A percentile compares a stretch with the other conserved stretches of the same genome.
phyloP scores from a whole-genome alignment of 306 rosid genomes.

The Casuarina equisetifolia region DNA sequence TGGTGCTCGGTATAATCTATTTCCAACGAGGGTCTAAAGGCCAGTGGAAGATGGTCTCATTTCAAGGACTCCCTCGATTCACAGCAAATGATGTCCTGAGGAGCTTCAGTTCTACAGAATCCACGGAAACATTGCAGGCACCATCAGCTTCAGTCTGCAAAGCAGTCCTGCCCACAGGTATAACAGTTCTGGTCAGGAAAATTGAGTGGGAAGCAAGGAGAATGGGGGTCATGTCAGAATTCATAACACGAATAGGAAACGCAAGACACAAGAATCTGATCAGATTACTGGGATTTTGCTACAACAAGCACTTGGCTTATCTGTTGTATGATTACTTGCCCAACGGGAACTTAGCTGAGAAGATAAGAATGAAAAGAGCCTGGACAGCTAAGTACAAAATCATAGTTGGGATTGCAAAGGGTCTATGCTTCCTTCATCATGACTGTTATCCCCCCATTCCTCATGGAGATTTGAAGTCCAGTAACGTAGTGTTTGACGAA shows the following conservation, averaged over 20 bases:
- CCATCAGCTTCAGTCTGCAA: conserved; percentile 50
- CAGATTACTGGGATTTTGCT: conserved; percentile 70
- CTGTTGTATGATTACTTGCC: conserved; percentile 78
- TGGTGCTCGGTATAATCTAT: conserved; percentile 46
- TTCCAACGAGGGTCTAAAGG: conserved; percentile 42
- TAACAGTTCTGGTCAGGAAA: conserved; percentile 75
- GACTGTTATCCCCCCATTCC: conserved; percentile 76
- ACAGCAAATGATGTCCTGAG: conserved; percentile 74
- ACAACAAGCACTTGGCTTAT: conserved; percentile 71
- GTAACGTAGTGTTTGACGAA: conserved; percentile 81
- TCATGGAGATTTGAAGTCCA: conserved; percentile 82
- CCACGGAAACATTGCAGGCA: conserved; percentile 40
- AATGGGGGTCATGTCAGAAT: conserved; percentile 44
- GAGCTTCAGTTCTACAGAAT: conserved; percentile 56
- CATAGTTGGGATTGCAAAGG: conserved; percentile 69
- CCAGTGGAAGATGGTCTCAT: conserved; percentile 88
- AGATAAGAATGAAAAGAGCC: conserved; percentile 55
- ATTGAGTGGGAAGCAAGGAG: conserved; percentile 64
- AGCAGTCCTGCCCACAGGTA: conserved; percentile 90
- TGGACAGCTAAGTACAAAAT: conserved; percentile 72
- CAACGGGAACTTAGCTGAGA: conserved; percentile 78
- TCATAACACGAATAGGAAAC: conserved; percentile 59
- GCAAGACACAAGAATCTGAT: conserved; percentile 71
- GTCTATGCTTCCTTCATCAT: conserved; percentile 88
- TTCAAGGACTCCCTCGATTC: conserved; percentile 78